Evolutionary conservation across 805 yeast species (phyloP).

Genomic region (Clavispora fructus): DNA sequence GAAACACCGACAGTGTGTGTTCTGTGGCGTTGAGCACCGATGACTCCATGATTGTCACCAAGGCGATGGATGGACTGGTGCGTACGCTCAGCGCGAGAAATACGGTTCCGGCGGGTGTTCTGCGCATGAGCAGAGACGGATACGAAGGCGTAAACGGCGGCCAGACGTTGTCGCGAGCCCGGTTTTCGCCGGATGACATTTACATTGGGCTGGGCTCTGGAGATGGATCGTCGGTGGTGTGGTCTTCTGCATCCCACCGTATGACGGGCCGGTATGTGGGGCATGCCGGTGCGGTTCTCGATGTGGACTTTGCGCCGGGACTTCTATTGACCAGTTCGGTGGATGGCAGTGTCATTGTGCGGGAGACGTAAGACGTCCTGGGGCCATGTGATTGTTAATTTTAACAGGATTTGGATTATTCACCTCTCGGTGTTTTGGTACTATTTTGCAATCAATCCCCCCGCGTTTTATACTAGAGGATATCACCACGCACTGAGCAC

Average conservation of each 20-base stretch:
- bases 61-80: slow-evolving; percentile 54
- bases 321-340: slow-evolving; percentile 46
- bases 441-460: slow-evolving; percentile 46
- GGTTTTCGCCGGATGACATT: slow-evolving; percentile 39
- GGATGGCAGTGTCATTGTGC: slow-evolving; percentile 52
- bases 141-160: slow-evolving; percentile 58
- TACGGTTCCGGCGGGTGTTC: slow-evolving; percentile 32
- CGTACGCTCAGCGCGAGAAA: slow-evolving; percentile 52
- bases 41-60: slow-evolving; percentile 43
- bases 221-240: slow-evolving; percentile 51
- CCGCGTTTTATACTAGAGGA: slow-evolving; percentile 41
- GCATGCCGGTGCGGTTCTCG: slow-evolving; percentile 58
- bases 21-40: slow-evolving; percentile 46
- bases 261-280: slow-evolving; percentile 49
- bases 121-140: slow-evolving; percentile 40
- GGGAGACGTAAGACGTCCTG: slow-evolving; percentile 33
- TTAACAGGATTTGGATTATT: slow-evolving; percentile 50
- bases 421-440: slow-evolving; percentile 50
- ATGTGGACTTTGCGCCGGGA: slow-evolving; percentile 51
- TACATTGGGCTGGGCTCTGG: slow-evolving; percentile 55
- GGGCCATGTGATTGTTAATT: slow-evolving; percentile 46
- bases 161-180: slow-evolving; percentile 44
- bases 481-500: slow-evolving; percentile 38
- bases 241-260: slow-evolving; percentile 54
- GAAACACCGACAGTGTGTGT: slow-evolving; percentile 48